phyloP scores from a whole-genome alignment of 441 rosid species.

The Brassica hybrid region DNA sequence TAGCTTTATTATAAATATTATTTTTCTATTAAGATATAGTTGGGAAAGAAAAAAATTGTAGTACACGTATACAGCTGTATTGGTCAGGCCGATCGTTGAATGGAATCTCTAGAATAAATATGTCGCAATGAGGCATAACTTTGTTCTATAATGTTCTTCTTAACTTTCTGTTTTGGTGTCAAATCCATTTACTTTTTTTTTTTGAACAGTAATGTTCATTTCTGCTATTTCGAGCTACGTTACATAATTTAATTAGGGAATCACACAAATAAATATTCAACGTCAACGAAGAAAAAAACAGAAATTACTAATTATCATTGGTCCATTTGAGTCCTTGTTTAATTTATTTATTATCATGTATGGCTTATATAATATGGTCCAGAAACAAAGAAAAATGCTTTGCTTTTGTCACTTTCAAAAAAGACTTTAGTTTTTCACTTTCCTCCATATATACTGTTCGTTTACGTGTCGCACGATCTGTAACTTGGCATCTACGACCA shows the following conservation, averaged over 20 bases:
- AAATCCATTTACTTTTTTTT: slow-evolving; percentile 28
- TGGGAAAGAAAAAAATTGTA: too few relatives aligned
- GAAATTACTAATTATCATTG: slow-evolving; percentile 11
- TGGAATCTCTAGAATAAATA: slow-evolving; percentile 37
- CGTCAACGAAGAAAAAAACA: neutral
- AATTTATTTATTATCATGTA: neutral
- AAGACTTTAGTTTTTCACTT: neutral
- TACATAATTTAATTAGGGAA: slow-evolving; percentile 35
- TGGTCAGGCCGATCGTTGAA: slow-evolving; percentile 36
- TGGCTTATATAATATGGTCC: slow-evolving; percentile 3
- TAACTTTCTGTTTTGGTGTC: slow-evolving; percentile 44
- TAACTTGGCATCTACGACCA: too few relatives aligned
- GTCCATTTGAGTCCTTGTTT: slow-evolving; percentile 17
- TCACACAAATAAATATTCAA: slow-evolving; percentile 6
- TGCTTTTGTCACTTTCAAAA: slow-evolving; percentile 32
- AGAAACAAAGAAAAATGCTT: slow-evolving; percentile 27
- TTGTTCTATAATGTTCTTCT: slow-evolving; percentile 39
- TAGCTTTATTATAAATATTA: too few relatives aligned
- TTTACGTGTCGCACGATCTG: too few relatives aligned
- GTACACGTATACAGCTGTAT: slow-evolving; percentile 23
- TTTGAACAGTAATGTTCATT: slow-evolving; percentile 23
- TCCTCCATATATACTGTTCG: neutral
- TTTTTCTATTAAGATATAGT: too few relatives aligned
- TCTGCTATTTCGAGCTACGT: slow-evolving; percentile 23
- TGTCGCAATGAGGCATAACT: slow-evolving; percentile 39